These are phyloP conservation scores for Didymella glomerata DNA, from an alignment of 2,329 filamentous ascomycete species.

Conservation along the genomic window DNA sequence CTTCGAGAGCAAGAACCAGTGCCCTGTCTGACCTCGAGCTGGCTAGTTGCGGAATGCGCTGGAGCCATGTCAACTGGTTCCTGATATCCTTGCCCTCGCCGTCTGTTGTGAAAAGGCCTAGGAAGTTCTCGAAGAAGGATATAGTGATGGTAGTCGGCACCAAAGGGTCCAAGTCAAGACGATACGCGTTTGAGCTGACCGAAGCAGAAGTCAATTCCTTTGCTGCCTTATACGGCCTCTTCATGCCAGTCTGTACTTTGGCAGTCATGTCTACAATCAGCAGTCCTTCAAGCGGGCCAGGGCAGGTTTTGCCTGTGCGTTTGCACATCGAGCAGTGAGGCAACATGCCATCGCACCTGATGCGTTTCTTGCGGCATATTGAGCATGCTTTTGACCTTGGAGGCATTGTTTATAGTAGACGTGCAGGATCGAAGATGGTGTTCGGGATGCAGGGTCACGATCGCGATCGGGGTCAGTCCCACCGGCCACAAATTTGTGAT, in stretches of 20 bases:
- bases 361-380: slow-evolving; percentile 44
- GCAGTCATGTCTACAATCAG: slow-evolving; percentile 45
- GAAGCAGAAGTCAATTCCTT: not conserved
- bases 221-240: slow-evolving; percentile 14
- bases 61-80: slow-evolving; percentile 42
- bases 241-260: slow-evolving; percentile 26
- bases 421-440: not conserved
- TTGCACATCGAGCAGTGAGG: slow-evolving; percentile 44
- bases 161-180: not conserved
- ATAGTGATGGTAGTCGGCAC: not conserved
- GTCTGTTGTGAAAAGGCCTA: slow-evolving; percentile 37
- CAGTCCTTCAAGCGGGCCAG: slow-evolving; percentile 37
- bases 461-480: not conserved
- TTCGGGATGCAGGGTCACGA: not conserved
- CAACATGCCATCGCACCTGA: slow-evolving; percentile 45
- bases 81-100: slow-evolving; percentile 36
- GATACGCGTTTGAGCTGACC: not conserved
- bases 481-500: not conserved
- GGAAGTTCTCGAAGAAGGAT: slow-evolving; percentile 42
- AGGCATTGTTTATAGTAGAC: slow-evolving; percentile 27
- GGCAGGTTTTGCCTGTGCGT: slow-evolving; percentile 34
- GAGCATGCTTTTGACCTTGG: slow-evolving; percentile 39
- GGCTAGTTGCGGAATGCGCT: slow-evolving; percentile 35
- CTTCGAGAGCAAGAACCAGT: slow-evolving; percentile 37
- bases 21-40: slow-evolving; percentile 37